These are phyloP conservation scores for Marasmius tenuissimus DNA, from an alignment of 1,284 basidiomycete genomes.

Conservation along the genomic window DNA sequence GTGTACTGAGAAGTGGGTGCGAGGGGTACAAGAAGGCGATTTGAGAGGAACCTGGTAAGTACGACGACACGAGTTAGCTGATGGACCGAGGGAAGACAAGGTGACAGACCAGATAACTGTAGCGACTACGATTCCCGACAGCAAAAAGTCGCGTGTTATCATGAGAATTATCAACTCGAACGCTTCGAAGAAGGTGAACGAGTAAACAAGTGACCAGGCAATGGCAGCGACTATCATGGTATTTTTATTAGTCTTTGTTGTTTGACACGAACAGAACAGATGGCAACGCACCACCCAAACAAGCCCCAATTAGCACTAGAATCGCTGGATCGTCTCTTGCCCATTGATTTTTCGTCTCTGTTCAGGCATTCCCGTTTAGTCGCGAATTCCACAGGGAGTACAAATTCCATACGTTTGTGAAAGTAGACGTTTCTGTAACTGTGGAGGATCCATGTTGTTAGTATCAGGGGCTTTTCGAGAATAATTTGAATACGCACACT, in stretches of 20 bases:
- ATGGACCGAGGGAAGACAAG: background rate
- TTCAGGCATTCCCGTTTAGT: background rate
- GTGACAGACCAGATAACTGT: conserved; percentile 72
- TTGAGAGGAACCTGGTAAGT: conserved; percentile 63
- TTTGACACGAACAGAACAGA: background rate
- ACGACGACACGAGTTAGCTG: conserved; percentile 7
- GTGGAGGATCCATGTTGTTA: conserved; percentile 15
- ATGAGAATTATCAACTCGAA: conserved; percentile 73
- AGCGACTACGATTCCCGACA: conserved; percentile 72
- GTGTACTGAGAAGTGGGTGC: conserved; percentile 75
- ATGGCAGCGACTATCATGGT: conserved; percentile 63
- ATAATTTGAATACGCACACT: conserved; percentile 64
- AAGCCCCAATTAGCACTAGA: conserved; percentile 78
- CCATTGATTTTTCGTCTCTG: conserved; percentile 98
- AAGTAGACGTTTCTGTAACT: conserved; percentile 92
- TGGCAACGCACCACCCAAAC: conserved; percentile 61
- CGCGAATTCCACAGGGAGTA: background rate
- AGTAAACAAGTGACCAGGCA: conserved; percentile 86
- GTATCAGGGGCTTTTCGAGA: background rate
- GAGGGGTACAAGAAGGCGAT: conserved; percentile 55
- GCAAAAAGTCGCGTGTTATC: conserved; percentile 85
- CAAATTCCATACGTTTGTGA: conserved; percentile 70
- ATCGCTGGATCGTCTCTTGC: conserved; percentile 95
- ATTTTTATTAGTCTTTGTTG: conserved; percentile 1
- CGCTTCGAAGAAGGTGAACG: conserved; percentile 54